Conservation (phyloP, 1,284 basidiomycete genomes). For the Hypsizygus ulmarius region DNA sequence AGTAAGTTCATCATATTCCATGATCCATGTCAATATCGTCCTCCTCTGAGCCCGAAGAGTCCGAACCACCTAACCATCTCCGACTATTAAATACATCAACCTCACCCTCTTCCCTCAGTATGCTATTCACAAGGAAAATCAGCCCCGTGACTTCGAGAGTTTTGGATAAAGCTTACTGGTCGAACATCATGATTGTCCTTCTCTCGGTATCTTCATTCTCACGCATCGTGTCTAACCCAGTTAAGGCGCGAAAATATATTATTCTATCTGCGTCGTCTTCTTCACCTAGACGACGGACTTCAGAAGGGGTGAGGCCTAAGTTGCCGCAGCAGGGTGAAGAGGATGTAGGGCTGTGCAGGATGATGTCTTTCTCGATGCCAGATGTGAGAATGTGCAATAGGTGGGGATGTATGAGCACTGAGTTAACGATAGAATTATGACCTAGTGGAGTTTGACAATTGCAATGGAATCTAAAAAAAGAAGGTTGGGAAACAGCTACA, state of each 20-base stretch:
- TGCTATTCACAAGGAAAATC: constrained; percentile 28
- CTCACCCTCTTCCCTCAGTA: constrained; percentile 47
- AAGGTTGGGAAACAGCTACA: constrained; percentile 9
- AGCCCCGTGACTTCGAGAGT: not conserved
- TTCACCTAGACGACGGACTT: constrained; percentile 45
- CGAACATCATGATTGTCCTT: constrained; percentile 43
- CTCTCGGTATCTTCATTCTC: constrained; percentile 34
- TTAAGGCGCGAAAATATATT: constrained; percentile 31
- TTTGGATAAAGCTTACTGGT: constrained; percentile 39
- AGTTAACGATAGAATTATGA: constrained; percentile 75
- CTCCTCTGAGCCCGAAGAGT: constrained; percentile 16
- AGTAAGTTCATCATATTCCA: not conserved
- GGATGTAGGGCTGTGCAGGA: constrained; percentile 64
- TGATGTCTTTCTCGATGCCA: constrained; percentile 67
- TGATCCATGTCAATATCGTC: constrained; percentile 11
- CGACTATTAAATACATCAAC: constrained; percentile 47
- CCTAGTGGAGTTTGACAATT: constrained; percentile 34
- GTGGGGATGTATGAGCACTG: constrained; percentile 67
- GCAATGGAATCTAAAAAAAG: not conserved
- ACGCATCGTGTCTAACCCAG: constrained; percentile 23
- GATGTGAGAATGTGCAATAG: constrained; percentile 63
- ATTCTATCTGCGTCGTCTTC: constrained; percentile 33
- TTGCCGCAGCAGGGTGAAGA: constrained; percentile 46
- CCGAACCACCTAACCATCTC: constrained; percentile 25
- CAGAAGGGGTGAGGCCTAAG: constrained; percentile 40